A percentile compares a stretch with the other conserved stretches of the same genome.
Evolutionary conservation across 2,329 filamentous ascomycete species (phyloP).

Genomic region (Fusarium guadeloupense): DNA sequence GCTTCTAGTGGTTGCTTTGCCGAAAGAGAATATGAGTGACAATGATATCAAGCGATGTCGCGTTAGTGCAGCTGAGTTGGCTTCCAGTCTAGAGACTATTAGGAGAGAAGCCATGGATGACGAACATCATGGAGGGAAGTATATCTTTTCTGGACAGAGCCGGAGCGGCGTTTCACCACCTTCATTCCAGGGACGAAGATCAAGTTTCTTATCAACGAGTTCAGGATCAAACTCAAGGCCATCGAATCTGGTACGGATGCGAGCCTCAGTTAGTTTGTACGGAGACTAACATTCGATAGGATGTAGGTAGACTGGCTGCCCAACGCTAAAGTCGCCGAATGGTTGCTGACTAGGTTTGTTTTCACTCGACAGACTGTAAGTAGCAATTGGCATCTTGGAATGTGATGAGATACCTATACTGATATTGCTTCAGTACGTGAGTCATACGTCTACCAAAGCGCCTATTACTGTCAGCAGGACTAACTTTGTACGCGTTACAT

Average conservation of each 20-base stretch:
- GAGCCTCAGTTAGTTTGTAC: neutral
- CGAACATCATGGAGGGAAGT: neutral
- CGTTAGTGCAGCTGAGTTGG: slow-evolving; percentile 1
- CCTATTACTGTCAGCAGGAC: neutral
- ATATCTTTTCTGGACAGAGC: slow-evolving; percentile 4
- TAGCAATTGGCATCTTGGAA: neutral
- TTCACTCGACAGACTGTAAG: slow-evolving; percentile 5
- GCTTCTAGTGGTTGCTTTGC: slow-evolving; percentile 15
- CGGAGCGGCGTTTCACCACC: neutral
- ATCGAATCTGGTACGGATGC: slow-evolving; percentile 6
- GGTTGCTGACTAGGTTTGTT: slow-evolving; percentile 2
- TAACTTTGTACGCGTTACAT: neutral
- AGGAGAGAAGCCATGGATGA: neutral
- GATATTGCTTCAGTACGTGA: slow-evolving; percentile 3
- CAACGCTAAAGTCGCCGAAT: neutral
- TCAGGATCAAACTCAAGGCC: neutral
- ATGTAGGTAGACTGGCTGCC: slow-evolving; percentile 9
- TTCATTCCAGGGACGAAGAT: neutral
- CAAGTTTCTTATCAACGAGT: neutral
- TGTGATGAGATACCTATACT: neutral
- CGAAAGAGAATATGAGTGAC: neutral
- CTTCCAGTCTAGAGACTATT: neutral
- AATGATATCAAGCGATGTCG: neutral
- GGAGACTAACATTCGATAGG: neutral
- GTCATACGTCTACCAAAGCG: neutral